Evolutionary conservation across 768 basidiomycete species (phyloP).

Genomic region (Tricholomella constricta): DNA sequence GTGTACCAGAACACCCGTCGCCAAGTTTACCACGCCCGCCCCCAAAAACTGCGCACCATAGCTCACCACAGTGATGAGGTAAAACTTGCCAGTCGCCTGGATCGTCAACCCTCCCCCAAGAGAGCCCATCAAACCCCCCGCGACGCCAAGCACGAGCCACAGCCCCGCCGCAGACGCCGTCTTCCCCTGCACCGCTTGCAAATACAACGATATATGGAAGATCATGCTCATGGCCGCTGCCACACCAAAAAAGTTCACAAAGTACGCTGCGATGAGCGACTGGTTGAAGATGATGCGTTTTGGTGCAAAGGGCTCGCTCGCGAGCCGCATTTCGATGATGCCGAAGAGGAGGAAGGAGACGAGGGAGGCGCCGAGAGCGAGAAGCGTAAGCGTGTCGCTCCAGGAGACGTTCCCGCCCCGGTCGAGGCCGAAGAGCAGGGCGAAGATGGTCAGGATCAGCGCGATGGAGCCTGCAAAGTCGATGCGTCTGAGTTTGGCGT

Average conservation of each 20-base stretch:
- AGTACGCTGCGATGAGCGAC: constrained; percentile 53
- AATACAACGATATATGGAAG: constrained; percentile 57
- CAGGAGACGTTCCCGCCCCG: constrained; percentile 53
- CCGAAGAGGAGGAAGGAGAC: constrained; percentile 40
- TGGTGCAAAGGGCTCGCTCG: constrained; percentile 64
- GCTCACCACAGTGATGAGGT: constrained; percentile 46
- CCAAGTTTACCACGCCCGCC: constrained; percentile 35
- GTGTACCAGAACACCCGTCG: constrained; percentile 39
- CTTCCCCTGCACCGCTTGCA: constrained; percentile 56
- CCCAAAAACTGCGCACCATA: constrained; percentile 43
- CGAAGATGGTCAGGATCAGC: constrained; percentile 57
- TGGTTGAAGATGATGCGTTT: constrained; percentile 51
- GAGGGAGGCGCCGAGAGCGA: constrained; percentile 35
- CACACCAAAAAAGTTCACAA: constrained; percentile 60
- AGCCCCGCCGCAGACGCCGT: constrained; percentile 52
- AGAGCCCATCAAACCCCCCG: constrained; percentile 50
- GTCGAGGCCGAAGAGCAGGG: constrained; percentile 60
- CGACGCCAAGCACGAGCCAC: constrained; percentile 50
- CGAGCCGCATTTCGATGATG: constrained; percentile 48
- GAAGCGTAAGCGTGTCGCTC: constrained; percentile 40
- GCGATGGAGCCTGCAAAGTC: constrained; percentile 62
- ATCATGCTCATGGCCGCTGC: constrained; percentile 45
- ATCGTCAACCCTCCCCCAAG: constrained; percentile 54
- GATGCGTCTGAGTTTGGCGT: constrained; percentile 55
- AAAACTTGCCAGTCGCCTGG: constrained; percentile 61